Percentiles rank a stretch among this genome's conserved stretches.
Evolutionary conservation across 169 alveolate genomes (phyloP).

Genomic region (Plasmodium knowlesi): DNA sequence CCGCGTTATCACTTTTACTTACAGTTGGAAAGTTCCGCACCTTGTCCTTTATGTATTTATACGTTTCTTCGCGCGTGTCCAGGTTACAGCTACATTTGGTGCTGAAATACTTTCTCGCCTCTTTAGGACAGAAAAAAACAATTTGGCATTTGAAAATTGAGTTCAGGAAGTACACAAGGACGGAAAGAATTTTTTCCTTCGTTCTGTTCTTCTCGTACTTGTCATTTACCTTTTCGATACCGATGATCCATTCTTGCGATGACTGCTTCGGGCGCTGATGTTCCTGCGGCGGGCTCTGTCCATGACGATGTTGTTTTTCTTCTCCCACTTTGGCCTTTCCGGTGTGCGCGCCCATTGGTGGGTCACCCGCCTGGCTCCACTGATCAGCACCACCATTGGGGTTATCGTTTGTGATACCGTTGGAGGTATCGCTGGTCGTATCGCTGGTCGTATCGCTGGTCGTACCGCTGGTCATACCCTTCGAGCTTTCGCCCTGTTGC

Average conservation of each 20-base stretch:
- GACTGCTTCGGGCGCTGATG: background rate
- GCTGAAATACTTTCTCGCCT: constrained; percentile 66
- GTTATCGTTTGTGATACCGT: background rate
- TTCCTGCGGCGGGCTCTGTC: background rate
- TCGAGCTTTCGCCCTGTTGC: background rate
- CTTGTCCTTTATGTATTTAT: constrained; percentile 62
- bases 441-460: too few species aligned
- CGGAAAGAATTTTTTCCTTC: constrained; percentile 61
- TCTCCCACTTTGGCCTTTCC: background rate
- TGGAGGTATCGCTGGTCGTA: too few species aligned
- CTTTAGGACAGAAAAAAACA: constrained; percentile 71
- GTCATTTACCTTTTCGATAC: constrained; percentile 70
- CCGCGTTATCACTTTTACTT: constrained; percentile 10
- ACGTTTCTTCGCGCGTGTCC: constrained; percentile 58
- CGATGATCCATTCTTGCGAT: constrained; percentile 58
- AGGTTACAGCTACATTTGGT: constrained; percentile 39
- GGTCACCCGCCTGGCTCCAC: background rate
- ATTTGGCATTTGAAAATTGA: constrained; percentile 66
- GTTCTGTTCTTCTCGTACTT: constrained; percentile 64
- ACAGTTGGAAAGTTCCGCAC: constrained; percentile 47
- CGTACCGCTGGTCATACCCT: background rate
- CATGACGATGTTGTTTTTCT: background rate
- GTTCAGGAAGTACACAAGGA: constrained; percentile 46
- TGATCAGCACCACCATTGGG: background rate
- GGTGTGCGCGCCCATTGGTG: background rate